phyloP scores from a whole-genome alignment of 169 alveolate species.

The Eimeria brunetti region DNA sequence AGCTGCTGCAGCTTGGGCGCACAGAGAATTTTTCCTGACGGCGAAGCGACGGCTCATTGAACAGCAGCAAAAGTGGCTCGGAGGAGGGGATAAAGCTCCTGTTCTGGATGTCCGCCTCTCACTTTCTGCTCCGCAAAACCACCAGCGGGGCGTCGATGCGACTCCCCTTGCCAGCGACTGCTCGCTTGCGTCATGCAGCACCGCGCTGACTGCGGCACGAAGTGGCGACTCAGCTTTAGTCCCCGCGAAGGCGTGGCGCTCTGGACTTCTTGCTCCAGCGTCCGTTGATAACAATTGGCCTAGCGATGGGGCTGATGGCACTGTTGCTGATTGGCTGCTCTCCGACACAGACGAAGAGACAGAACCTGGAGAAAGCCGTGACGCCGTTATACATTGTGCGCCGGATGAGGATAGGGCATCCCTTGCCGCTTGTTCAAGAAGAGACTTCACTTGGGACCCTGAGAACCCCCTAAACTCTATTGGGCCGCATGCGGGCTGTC shows the following conservation, averaged over 20 bases:
- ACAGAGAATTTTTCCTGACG: conserved; percentile 57
- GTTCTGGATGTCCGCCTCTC: conserved; percentile 67
- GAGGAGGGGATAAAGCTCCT: conserved; percentile 73
- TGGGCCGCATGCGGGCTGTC: conserved; percentile 94
- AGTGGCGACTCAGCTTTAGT: conserved; percentile 24
- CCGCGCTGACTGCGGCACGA: conserved; percentile 66
- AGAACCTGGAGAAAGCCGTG: conserved; percentile 54
- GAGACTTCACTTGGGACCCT: conserved; percentile 94
- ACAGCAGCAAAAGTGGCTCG: conserved; percentile 75
- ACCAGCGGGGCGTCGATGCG: conserved; percentile 71
- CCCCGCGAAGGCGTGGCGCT: conserved; percentile 28
- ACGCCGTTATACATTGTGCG: conserved; percentile 36
- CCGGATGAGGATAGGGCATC: conserved; percentile 33
- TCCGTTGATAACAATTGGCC: conserved; percentile 10
- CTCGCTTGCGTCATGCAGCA: conserved; percentile 71
- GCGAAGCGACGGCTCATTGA: conserved; percentile 74
- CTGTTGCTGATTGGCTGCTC: conserved; percentile 67
- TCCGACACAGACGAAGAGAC: conserved; percentile 73
- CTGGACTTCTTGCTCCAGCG: conserved; percentile 3
- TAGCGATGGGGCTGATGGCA: conserved; percentile 53
- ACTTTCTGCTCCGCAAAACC: conserved; percentile 56
- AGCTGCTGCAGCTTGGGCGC: conserved; percentile 77
- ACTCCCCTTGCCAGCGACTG: conserved; percentile 71
- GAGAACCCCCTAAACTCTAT: conserved; percentile 91
- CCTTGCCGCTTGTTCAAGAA: not conserved